Percentiles rank a stretch among this genome's conserved stretches.
Evolutionary conservation across 2,329 filamentous ascomycete species (phyloP).

Genomic region (Fusarium chuoi): DNA sequence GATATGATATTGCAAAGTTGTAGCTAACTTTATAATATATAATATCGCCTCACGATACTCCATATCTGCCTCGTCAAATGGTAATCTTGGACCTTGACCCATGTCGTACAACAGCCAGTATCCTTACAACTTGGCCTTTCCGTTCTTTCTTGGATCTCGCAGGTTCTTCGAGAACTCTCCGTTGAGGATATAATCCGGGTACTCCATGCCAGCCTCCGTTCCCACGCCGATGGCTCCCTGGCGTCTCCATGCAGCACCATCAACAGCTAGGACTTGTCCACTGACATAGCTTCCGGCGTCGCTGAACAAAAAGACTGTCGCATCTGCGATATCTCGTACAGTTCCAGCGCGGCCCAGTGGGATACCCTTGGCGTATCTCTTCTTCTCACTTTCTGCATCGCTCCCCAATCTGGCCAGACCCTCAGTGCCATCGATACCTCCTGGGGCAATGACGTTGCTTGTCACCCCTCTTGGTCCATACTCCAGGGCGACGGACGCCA

Average conservation of each 20-base stretch:
- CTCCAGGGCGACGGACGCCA: slow-evolving; percentile 83
- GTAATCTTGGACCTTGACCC: neutral
- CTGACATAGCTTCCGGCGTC: slow-evolving; percentile 89
- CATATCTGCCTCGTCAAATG: neutral
- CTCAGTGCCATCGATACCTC: slow-evolving; percentile 87
- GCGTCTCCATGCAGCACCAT: slow-evolving; percentile 68
- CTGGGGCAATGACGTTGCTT: slow-evolving; percentile 89
- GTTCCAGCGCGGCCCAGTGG: slow-evolving; percentile 82
- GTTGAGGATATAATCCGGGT: slow-evolving; percentile 61
- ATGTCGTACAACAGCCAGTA: neutral
- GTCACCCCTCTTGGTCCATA: slow-evolving; percentile 89
- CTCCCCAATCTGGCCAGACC: slow-evolving; percentile 73
- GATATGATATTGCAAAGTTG: neutral
- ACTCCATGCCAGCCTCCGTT: slow-evolving; percentile 58
- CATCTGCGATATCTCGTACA: slow-evolving; percentile 90
- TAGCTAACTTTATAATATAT: neutral
- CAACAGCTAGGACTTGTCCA: slow-evolving; percentile 81
- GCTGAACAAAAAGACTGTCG: slow-evolving; percentile 88
- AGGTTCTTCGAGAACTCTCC: slow-evolving; percentile 50
- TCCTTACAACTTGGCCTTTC: slow-evolving; percentile 54
- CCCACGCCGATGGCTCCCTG: slow-evolving; percentile 60
- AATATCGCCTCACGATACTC: neutral
- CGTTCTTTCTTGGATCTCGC: slow-evolving; percentile 48
- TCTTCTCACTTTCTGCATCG: slow-evolving; percentile 46
- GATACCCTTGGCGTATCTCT: slow-evolving; percentile 58